A percentile compares a stretch with the other conserved stretches of the same genome.
These are phyloP conservation scores for Globisporangium sylvaticum DNA, from an alignment of 352 stramenopile species.

Conservation along the genomic window DNA sequence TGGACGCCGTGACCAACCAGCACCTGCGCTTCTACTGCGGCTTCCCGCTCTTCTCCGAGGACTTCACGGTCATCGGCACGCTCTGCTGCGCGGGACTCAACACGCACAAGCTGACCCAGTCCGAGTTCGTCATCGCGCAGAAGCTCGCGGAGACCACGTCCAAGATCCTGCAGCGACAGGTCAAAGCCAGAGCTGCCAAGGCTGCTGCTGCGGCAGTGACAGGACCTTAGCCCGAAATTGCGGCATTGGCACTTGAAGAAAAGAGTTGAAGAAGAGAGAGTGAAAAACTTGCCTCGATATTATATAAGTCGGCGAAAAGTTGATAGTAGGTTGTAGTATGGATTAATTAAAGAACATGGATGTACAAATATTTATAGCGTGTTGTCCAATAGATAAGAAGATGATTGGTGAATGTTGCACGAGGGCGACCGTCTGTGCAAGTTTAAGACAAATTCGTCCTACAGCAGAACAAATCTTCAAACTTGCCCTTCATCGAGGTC, in stretches of 20 bases:
- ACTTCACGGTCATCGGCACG: constrained; percentile 15
- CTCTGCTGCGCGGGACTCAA: constrained; percentile 17
- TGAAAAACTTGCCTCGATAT: neutral
- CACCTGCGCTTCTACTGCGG: constrained; percentile 25
- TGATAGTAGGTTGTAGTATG: neutral
- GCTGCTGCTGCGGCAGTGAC: neutral
- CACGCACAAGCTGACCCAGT: constrained; percentile 11
- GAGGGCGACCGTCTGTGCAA: too few relatives aligned
- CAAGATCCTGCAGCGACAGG: constrained; percentile 6
- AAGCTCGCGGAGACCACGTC: constrained; percentile 14
- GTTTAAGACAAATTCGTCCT: too few relatives aligned
- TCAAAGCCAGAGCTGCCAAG: neutral
- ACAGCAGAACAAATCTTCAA: neutral
- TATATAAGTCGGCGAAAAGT: neutral
- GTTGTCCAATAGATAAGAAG: too few relatives aligned
- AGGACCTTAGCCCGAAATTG: neutral
- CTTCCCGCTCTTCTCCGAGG: constrained; percentile 16
- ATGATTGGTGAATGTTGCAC: too few relatives aligned
- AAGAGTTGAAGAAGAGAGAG: neutral
- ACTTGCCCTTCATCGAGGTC: neutral
- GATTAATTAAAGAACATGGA: neutral
- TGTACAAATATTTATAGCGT: neutral
- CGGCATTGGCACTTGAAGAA: neutral
- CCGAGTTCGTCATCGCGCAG: constrained; percentile 15
- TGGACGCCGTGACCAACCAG: constrained; percentile 24